These are phyloP conservation scores for Daldinia concentrica DNA, from an alignment of 495 filamentous ascomycete genomes.

Conservation along the genomic window DNA sequence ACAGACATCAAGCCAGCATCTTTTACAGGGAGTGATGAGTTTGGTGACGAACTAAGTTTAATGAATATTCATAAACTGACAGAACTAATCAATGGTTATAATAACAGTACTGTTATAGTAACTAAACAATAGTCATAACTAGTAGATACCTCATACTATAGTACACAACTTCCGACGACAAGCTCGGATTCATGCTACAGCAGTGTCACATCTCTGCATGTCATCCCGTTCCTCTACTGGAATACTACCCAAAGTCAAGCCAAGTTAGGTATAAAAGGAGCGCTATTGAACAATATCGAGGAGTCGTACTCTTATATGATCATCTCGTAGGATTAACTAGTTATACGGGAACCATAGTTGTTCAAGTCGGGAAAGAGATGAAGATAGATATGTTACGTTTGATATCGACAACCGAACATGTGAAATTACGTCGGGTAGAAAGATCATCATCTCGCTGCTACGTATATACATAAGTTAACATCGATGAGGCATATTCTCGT, in stretches of 20 bases:
- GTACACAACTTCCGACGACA: background rate
- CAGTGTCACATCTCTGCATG: slow-evolving; percentile 30
- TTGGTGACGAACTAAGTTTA: background rate
- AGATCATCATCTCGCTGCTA: background rate
- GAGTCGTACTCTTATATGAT: slow-evolving; percentile 7
- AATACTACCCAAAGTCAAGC: slow-evolving; percentile 16
- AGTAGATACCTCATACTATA: background rate
- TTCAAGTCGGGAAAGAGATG: background rate
- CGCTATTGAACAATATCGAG: slow-evolving; percentile 15
- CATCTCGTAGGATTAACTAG: background rate
- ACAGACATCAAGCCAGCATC: background rate
- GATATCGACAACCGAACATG: background rate
- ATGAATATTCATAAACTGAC: too few relatives aligned
- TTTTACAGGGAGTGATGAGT: background rate
- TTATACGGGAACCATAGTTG: background rate
- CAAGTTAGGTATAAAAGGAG: slow-evolving; percentile 3
- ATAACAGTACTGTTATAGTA: too few relatives aligned
- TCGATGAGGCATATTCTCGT: slow-evolving; percentile 11
- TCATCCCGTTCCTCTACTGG: slow-evolving; percentile 29
- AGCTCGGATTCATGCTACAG: background rate
- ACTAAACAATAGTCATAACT: background rate
- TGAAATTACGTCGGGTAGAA: slow-evolving; percentile 12
- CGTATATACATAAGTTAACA: background rate
- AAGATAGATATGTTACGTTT: background rate
- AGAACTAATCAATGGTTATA: background rate